A percentile compares a stretch with the other conserved stretches of the same genome.
Conservation (phyloP, 2,329 filamentous ascomycete species). For the Fusarium sp. region DNA sequence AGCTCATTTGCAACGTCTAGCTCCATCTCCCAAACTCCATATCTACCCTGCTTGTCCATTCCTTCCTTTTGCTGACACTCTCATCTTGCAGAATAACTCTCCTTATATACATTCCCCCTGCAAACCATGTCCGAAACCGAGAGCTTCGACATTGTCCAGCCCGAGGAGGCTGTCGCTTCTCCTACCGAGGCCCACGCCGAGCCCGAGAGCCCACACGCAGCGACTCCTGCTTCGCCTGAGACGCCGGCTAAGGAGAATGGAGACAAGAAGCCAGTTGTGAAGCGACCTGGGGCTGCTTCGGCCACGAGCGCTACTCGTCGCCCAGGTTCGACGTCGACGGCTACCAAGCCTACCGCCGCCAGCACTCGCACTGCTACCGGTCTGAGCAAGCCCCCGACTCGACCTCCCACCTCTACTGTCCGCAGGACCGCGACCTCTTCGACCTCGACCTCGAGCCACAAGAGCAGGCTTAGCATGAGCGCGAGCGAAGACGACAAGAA, state of each 20-base stretch:
- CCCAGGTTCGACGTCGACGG: conserved; percentile 25
- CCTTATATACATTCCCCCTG: conserved; percentile 22
- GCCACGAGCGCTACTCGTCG: conserved; percentile 43
- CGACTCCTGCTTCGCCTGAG: conserved; percentile 50
- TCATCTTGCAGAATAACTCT: conserved; percentile 19
- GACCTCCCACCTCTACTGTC: conserved; percentile 55
- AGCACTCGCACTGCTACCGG: conserved; percentile 54
- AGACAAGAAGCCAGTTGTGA: conserved; percentile 47
- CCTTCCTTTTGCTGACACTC: conserved; percentile 9
- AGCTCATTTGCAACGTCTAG: conserved; percentile 12
- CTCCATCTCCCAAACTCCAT: conserved; percentile 10
- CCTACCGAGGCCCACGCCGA: conserved; percentile 44
- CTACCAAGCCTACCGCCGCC: conserved; percentile 47
- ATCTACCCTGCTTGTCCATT: background rate
- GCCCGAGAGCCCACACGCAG: conserved; percentile 42
- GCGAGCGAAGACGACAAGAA: conserved; percentile 65
- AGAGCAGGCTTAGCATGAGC: conserved; percentile 61
- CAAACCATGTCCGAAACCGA: conserved; percentile 61
- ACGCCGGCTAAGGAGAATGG: conserved; percentile 49
- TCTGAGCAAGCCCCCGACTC: conserved; percentile 62
- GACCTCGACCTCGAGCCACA: conserved; percentile 57
- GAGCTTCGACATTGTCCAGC: conserved; percentile 58
- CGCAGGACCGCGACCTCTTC: conserved; percentile 50
- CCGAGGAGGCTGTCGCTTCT: conserved; percentile 54
- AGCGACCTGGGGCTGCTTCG: conserved; percentile 52